Base-by-base conservation (phyloP, 1,284 basidiomycete species). In the Fereydounia khargensis region DNA sequence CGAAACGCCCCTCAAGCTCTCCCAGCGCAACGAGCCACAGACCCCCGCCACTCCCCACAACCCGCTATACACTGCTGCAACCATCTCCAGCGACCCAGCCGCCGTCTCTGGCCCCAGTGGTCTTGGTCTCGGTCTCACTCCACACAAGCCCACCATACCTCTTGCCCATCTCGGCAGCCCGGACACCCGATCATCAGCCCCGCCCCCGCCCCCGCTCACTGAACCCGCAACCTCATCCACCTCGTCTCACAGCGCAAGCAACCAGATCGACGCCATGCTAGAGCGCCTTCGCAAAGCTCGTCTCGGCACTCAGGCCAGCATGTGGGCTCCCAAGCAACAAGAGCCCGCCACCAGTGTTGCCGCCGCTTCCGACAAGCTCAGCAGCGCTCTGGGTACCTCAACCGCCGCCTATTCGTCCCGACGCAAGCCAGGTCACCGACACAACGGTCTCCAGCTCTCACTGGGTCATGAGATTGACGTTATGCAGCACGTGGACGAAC, bases 1-100 rank as follows among this genome's bases (percentile, higher is more conserved):
- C 1, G 65, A 67, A 38, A 69, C 67, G 6, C 67, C 67, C 4
- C 49, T 69, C 27, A 69, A 69, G 49, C 55, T 54, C 10, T 58
- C 55, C 16, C 55, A 59, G 20, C 47, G 55, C 14, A 47, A 49
- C 19, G 58, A 53, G 7, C 58, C 58, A 10, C 53, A 57, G 19
- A 62, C 58, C 9, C 58, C 58, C 14, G 49, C 58, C 6, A 62
- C 58, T 3, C 58, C 58, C 2, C 57, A 55, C 21, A 51, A 51
- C 14, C 45, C 57, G 4, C 20, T 35, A 28, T 55, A 61, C 20
- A 45, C 43, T 1, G 32, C 47, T 9, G 20, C 48, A 6, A 19
- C 51, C 0, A 27, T 31, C 22, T 18, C 14, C 11, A 39, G 39
- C n/a, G 48, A 48, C n/a, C 38, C 35, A 11, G 57, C 55, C n/a